These are phyloP conservation scores for Combretum micranthum DNA, from an alignment of 345 rosid species.

Conservation along the genomic window DNA sequence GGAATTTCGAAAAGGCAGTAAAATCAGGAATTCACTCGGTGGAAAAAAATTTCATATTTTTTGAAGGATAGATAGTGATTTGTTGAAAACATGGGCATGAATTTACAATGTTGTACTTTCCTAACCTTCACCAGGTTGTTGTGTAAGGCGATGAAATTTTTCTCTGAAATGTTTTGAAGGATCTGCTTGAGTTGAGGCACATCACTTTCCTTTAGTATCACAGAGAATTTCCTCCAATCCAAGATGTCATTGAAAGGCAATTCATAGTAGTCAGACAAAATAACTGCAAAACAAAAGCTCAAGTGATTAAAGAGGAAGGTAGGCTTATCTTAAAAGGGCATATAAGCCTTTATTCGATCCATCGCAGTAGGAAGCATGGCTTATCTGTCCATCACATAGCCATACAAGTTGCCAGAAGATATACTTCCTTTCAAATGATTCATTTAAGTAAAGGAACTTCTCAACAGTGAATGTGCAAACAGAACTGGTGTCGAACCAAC, in stretches of 20 bases:
- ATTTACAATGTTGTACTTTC: neutral
- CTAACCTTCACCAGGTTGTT: constrained; percentile 66
- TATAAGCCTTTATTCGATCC: neutral
- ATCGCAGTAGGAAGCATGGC: no score
- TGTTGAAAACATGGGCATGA: neutral
- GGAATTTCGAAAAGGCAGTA: constrained; percentile 9
- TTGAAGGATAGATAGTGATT: no score
- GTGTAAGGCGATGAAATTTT: constrained; percentile 51
- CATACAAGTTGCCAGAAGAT: no score
- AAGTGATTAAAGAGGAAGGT: neutral
- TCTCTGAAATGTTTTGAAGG: constrained; percentile 59
- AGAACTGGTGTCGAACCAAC: no score
- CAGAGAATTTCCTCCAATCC: constrained; percentile 64
- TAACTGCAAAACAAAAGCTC: constrained; percentile 46
- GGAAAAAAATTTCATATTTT: neutral
- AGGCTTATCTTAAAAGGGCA: neutral
- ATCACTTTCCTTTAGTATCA: constrained; percentile 58
- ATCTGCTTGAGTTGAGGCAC: constrained; percentile 62
- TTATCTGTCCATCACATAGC: no score
- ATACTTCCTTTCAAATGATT: no score
- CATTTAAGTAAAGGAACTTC: no score
- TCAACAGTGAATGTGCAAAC: no score
- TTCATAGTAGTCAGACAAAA: constrained; percentile 73
- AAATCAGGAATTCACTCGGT: neutral
- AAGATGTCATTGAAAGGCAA: constrained; percentile 80